Base-by-base conservation (phyloP, 2,329 filamentous ascomycete species). In the Cercospora sojina region DNA sequence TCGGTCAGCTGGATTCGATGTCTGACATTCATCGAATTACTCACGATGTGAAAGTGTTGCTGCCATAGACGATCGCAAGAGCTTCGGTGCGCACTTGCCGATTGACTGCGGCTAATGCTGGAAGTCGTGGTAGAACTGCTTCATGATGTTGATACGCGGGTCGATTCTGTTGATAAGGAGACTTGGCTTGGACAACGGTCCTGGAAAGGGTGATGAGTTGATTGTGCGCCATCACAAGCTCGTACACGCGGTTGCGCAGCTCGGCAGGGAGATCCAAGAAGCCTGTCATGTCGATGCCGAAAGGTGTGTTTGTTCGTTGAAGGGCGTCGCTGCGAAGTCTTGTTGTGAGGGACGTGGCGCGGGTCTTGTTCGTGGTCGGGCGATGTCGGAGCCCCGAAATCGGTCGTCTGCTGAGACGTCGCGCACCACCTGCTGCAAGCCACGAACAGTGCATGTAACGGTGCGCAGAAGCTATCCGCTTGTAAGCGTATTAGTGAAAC, bases 11-110 rank as follows among this genome's bases (percentile, higher is more conserved):
- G 16, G 10, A 1, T 5, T 32, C 16, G 53, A 13, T 57, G 29
- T 31, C 7, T 8, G n/a, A 32, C 8, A 2, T 23, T 32, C 2
- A n/a, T n/a, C 2, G 3, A 8, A 57, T 5, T 9, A 6, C 29
- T 20, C 35, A 63, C 60, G 60, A 51, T 16, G 49, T 32, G 23
- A 64, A 64, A 18, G 29, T 64, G n/a, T 64, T 64, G 38, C 29
- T 59, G 25, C 62, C 62, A 25, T 59, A 64, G 13, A 25, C 55
- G 7, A 64, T 51, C 0, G 55, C 16, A 10, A 59, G 43, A 3
- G 43, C 43, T 23, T 64, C 62, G 20, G 55, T 31, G 62, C 62
- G 62, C 29, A 64, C 55, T 41, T 64, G 62, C 3, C 16, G 55
- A 20, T 41, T 63, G 20, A 63, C 60, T 18, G 47, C 60, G 23